Evolutionary conservation across 192 early-diverging fungal genomes (phyloP), one percentile per base, ranked within the genome.

Genomic region (Coemansia biformis): DNA sequence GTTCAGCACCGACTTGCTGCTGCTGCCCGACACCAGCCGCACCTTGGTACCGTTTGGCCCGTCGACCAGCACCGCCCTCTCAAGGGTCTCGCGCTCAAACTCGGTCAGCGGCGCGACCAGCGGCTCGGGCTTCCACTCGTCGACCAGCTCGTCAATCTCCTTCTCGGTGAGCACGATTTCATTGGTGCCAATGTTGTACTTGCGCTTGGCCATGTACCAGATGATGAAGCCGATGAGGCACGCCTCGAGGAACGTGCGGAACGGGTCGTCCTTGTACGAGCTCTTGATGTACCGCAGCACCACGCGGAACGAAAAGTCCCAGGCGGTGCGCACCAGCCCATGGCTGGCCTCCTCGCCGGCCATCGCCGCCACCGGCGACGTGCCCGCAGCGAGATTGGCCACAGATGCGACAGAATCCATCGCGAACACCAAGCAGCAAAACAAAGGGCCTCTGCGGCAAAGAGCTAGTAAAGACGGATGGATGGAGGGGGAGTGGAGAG

Each of bases 101-200:
- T 82, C 83, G 24, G 83, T 83, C 30, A 92, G 59, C 7, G 76
- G 69, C 16, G 88, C 81, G 14, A 91, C 88, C n/a, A 98, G 77
- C 14, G 92, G 85, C 71, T 98, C 95, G 5, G 95, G 93, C 50
- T 83, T 84, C 95, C 95, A 98, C 47, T 96, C 93, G 30, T 91
- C 85, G 18, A 89, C 82, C 12, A 96, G 80, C 51, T 98, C 93
- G 67, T 96, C 86, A 26, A 98, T 79, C 66, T 98, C 95, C 91
- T 91, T 88, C 59, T 88, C 83, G 7, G 89, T 89, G 18, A 98
- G 74, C 40, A 76, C 72, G 43, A 93, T 81, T 35, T 86, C 75
- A 46, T 84, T 85, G 42, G 72, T 76, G 59, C 86, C 89, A 29
- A 82, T 81, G 50, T 84, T 83, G 58, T 91, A 86, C 54, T 85